These are phyloP conservation scores for Sungouiella blattae DNA, from an alignment of 805 yeast genomes.

Conservation along the genomic window DNA sequence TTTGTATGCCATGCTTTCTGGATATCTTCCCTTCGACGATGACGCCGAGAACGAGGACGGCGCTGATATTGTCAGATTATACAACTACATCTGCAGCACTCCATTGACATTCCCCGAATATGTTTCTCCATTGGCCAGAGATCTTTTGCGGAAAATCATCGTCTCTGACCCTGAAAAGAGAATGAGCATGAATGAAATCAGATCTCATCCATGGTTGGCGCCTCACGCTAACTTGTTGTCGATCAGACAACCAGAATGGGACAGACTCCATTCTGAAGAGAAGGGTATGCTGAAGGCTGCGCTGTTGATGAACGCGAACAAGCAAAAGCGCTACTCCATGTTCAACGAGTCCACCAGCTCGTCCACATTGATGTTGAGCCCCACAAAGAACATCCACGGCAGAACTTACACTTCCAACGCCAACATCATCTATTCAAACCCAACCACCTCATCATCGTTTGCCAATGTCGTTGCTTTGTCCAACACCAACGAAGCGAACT, in stretches of 20 bases:
- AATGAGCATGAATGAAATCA: constrained; percentile 61
- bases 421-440: constrained; percentile 44
- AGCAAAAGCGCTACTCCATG: constrained; percentile 45
- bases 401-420: constrained; percentile 35
- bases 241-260: constrained; percentile 90
- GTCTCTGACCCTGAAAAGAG: constrained; percentile 83
- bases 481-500: constrained; percentile 7
- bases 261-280: constrained; percentile 43
- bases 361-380: constrained; percentile 34
- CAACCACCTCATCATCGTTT: constrained; percentile 61
- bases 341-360: constrained; percentile 35
- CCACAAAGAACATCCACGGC: constrained; percentile 21
- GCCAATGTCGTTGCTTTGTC: constrained; percentile 52
- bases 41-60: constrained; percentile 97
- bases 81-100: constrained; percentile 87
- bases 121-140: constrained; percentile 86
- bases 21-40: constrained; percentile 95
- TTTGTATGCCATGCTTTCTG: constrained; percentile 93
- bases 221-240: constrained; percentile 79
- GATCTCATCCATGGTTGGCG: constrained; percentile 85
- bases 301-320: constrained; percentile 14
- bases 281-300: constrained; percentile 13
- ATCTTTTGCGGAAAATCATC: constrained; percentile 75
- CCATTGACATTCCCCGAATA: constrained; percentile 95
- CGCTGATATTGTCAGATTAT: constrained; percentile 83